Percentiles rank a stretch among this genome's conserved stretches.
Evolutionary conservation across 148 eudicot species (phyloP).

Genomic region (Heliamphora exappendiculata): DNA sequence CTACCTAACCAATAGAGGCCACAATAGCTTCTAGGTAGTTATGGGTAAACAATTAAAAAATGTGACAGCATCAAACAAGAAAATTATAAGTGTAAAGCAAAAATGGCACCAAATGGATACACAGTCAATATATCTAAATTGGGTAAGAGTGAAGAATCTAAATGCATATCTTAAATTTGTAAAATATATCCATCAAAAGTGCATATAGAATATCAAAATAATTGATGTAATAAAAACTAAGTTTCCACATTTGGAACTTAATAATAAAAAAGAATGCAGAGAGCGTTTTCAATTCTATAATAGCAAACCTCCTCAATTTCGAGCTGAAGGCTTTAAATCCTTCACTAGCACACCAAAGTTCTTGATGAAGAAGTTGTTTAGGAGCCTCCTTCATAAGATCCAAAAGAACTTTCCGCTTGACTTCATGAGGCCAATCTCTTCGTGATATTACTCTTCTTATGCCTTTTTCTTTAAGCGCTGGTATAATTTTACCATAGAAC

Average conservation of each 20-base stretch:
- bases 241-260: background rate
- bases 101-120: background rate
- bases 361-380: slow-evolving; percentile 91
- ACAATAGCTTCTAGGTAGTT: background rate
- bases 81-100: too few species aligned
- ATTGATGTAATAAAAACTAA: background rate
- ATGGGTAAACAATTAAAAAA: background rate
- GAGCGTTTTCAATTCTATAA: background rate
- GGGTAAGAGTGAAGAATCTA: background rate
- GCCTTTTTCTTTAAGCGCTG: slow-evolving; percentile 98
- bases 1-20: background rate
- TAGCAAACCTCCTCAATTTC: slow-evolving; percentile 68
- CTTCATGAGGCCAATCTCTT: slow-evolving; percentile 99
- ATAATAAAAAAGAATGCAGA: background rate
- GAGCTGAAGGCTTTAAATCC: slow-evolving; percentile 88
- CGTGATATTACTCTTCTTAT: slow-evolving; percentile 95
- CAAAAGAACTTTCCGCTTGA: slow-evolving; percentile 86
- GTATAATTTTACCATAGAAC: slow-evolving; percentile 99
- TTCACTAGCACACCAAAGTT: slow-evolving; percentile 99
- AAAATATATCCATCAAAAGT: slow-evolving; percentile 1
- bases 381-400: slow-evolving; percentile 97
- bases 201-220: background rate
- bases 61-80: background rate
- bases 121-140: background rate
- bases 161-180: background rate